Evolutionary conservation across 2,329 filamentous ascomycete genomes (phyloP).

Genomic region (Claviceps sp.): DNA sequence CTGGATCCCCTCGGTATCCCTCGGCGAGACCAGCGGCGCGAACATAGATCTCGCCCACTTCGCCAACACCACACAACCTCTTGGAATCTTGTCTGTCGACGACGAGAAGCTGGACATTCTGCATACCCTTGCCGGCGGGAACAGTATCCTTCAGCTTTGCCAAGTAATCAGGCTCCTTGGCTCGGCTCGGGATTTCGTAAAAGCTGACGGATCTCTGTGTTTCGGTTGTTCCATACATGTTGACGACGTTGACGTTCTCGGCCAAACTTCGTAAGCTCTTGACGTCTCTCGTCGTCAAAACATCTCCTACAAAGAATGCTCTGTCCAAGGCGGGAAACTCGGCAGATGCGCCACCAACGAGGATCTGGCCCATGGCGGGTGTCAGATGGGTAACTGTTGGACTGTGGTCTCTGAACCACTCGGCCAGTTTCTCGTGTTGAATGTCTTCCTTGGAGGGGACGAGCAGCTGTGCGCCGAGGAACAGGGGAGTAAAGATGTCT

Average conservation of each 20-base stretch:
- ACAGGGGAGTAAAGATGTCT: conserved; percentile 82
- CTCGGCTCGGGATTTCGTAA: conserved; percentile 51
- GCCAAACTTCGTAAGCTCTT: conserved; percentile 62
- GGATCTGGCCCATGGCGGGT: conserved; percentile 90
- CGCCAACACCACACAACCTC: conserved; percentile 63
- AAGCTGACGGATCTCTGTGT: conserved; percentile 28
- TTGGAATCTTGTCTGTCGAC: conserved; percentile 55
- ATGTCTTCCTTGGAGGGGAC: conserved; percentile 75
- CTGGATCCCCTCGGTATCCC: conserved; percentile 52
- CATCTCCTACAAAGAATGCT: conserved; percentile 85
- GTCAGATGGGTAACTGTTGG: conserved; percentile 80
- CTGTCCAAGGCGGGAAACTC: conserved; percentile 64
- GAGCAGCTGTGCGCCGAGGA: conserved; percentile 66
- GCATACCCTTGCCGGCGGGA: conserved; percentile 74
- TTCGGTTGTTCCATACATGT: conserved; percentile 84
- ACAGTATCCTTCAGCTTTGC: conserved; percentile 51
- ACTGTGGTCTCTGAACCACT: conserved; percentile 70
- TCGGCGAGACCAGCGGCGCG: conserved; percentile 74
- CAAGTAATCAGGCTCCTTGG: conserved; percentile 40
- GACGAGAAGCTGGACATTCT: conserved; percentile 77
- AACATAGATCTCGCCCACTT: conserved; percentile 74
- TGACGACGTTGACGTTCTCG: conserved; percentile 60
- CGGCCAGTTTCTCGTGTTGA: conserved; percentile 66
- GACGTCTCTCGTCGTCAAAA: conserved; percentile 77
- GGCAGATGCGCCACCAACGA: conserved; percentile 70